These are phyloP conservation scores for Fusarium continuum DNA, from an alignment of 2,329 filamentous ascomycete species.

Conservation along the genomic window DNA sequence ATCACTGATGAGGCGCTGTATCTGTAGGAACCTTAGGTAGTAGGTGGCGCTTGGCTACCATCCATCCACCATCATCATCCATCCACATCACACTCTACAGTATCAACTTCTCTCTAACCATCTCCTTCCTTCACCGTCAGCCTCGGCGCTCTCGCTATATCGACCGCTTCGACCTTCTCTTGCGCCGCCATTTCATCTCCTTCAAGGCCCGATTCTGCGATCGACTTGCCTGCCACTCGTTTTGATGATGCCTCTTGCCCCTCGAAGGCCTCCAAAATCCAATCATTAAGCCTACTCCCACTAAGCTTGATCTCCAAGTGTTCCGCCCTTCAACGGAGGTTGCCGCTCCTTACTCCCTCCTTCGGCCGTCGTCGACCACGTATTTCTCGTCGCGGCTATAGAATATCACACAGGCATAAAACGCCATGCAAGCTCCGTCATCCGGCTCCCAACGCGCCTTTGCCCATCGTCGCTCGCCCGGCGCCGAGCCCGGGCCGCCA, in stretches of 20 bases:
- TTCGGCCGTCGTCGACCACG: background rate
- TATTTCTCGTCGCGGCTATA: conserved; percentile 10
- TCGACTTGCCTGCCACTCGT: conserved; percentile 32
- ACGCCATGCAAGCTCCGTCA: conserved; percentile 37
- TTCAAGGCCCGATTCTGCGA: conserved; percentile 17
- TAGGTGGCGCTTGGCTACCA: background rate
- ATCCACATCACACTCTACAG: conserved; percentile 5
- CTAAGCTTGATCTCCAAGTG: conserved; percentile 12
- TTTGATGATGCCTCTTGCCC: conserved; percentile 43
- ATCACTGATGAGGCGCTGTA: conserved; percentile 24
- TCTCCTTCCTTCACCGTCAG: conserved; percentile 21
- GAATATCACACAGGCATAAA: conserved; percentile 6
- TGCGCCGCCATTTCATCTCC: conserved; percentile 1
- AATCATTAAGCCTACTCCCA: conserved; percentile 34
- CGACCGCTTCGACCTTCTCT: conserved; percentile 2
- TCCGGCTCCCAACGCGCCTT: conserved; percentile 58
- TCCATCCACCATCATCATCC: conserved; percentile 14
- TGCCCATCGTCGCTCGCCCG: conserved; percentile 71
- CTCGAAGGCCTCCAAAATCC: conserved; percentile 39
- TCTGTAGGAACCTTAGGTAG: background rate
- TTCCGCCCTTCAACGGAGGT: conserved; percentile 1
- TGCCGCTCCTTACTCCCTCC: background rate
- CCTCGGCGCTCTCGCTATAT: conserved; percentile 15
- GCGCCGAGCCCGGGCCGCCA: conserved; percentile 66
- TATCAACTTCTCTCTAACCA: conserved; percentile 20